phyloP scores from a whole-genome alignment of 306 rosid genomes.

The Purshia tridentata region DNA sequence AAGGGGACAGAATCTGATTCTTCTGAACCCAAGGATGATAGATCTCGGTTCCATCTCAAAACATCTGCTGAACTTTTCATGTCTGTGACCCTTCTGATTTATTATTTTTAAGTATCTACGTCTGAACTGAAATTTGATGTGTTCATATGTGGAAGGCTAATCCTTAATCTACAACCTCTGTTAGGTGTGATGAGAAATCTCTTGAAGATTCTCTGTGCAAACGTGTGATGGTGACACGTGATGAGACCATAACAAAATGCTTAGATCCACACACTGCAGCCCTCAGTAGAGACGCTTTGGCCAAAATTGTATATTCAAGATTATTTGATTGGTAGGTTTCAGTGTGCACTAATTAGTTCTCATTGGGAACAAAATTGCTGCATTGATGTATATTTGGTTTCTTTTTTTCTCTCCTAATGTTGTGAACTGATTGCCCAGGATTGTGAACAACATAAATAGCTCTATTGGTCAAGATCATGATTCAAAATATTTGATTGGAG shows the following conservation, averaged over 20 bases:
- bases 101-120: neutral
- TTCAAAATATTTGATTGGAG: conserved; percentile 82
- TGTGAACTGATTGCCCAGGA: conserved; percentile 52
- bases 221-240: conserved; percentile 92
- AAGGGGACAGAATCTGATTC: conserved; percentile 78
- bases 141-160: conserved; percentile 18
- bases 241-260: conserved; percentile 78
- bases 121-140: conserved; percentile 7
- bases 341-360: neutral
- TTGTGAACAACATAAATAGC: conserved; percentile 82
- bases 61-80: conserved; percentile 80
- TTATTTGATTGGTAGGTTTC: conserved; percentile 82
- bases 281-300: conserved; percentile 85
- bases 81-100: conserved; percentile 28
- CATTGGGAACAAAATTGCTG: neutral
- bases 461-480: conserved; percentile 90
- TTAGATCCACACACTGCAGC: conserved; percentile 73
- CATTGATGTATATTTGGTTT: neutral
- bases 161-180: conserved; percentile 20
- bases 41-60: conserved; percentile 70
- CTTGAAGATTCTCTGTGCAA: conserved; percentile 92
- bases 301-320: conserved; percentile 83
- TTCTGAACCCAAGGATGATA: conserved; percentile 81
- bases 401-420: conserved; percentile 11
- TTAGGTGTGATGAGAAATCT: conserved; percentile 80